Evolutionary conservation across 768 basidiomycete species (phyloP).

Genomic region (Suillus placidus): DNA sequence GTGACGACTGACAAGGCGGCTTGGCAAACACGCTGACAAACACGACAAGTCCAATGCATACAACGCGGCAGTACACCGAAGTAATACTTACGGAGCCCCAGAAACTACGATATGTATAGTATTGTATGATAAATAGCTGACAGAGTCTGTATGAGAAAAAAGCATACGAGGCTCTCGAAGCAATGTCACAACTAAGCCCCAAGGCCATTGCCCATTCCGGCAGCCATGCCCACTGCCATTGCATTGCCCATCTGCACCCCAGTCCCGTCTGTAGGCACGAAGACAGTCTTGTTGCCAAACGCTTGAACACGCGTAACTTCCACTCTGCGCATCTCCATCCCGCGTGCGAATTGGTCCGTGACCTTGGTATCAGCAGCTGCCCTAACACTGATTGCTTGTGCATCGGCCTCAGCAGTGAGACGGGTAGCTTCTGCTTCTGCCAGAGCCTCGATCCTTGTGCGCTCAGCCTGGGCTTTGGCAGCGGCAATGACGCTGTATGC

Average conservation of each 20-base stretch:
- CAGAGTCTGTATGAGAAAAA: not conserved
- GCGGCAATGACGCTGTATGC: conserved; percentile 75
- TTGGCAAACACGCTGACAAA: not conserved
- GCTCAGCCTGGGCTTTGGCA: conserved; percentile 73
- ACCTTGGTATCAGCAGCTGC: conserved; percentile 65
- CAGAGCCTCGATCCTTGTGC: conserved; percentile 67
- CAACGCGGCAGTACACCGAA: not conserved
- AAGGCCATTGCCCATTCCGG: conserved; percentile 53
- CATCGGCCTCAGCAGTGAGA: conserved; percentile 75
- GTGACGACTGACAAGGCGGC: not conserved
- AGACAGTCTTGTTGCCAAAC: conserved; percentile 69
- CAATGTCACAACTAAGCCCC: conserved; percentile 12
- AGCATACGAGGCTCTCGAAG: not conserved
- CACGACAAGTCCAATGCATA: not conserved
- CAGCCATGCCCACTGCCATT: conserved; percentile 72
- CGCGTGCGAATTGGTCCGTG: conserved; percentile 65
- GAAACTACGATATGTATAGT: not conserved
- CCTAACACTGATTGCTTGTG: conserved; percentile 65
- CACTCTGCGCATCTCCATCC: conserved; percentile 72
- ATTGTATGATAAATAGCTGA: not conserved
- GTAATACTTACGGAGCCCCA: not conserved
- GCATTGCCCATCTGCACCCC: conserved; percentile 61
- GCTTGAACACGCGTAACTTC: conserved; percentile 66
- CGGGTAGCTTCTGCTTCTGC: conserved; percentile 79
- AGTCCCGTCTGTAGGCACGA: conserved; percentile 65